phyloP scores from a whole-genome alignment of 345 rosid genomes.

The Arabidopsis arenosa region DNA sequence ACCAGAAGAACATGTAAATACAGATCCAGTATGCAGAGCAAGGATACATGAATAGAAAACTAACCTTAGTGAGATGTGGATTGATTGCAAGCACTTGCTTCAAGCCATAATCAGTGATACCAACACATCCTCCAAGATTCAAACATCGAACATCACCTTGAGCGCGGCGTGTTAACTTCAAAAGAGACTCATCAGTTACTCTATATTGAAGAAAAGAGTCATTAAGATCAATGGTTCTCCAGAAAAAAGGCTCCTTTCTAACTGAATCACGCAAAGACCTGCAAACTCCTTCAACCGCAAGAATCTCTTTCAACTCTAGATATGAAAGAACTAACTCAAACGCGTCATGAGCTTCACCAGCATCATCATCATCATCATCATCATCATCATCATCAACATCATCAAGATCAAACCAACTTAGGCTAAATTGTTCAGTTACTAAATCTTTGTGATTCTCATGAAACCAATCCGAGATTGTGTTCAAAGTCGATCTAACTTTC shows the following conservation, averaged over 20 bases:
- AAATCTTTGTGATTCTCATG: slow-evolving; percentile 24
- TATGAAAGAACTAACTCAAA: slow-evolving; percentile 39
- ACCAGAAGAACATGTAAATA: too few species aligned
- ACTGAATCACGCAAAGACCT: slow-evolving; percentile 42
- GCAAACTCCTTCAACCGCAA: slow-evolving; percentile 45
- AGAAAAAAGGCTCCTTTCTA: slow-evolving; percentile 41
- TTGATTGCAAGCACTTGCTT: slow-evolving; percentile 42
- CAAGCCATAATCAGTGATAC: slow-evolving; percentile 45
- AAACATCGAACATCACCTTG: slow-evolving; percentile 38
- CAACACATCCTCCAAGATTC: slow-evolving; percentile 33
- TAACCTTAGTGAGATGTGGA: slow-evolving; percentile 43
- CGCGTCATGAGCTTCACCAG: slow-evolving; percentile 39
- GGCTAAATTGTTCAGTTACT: too few species aligned
- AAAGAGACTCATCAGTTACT: slow-evolving; percentile 37
- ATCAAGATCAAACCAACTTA: background rate
- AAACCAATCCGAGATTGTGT: slow-evolving; percentile 36
- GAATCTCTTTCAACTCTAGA: slow-evolving; percentile 31
- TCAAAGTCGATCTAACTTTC: slow-evolving; percentile 39
- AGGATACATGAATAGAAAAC: background rate
- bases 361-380: slow-evolving; percentile 1
- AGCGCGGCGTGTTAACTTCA: slow-evolving; percentile 40
- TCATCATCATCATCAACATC: background rate
- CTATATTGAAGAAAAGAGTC: background rate
- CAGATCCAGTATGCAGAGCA: background rate
- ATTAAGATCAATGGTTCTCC: slow-evolving; percentile 38